These are phyloP conservation scores for Kazachstania taianensis DNA, from an alignment of 805 yeast genomes.

Conservation along the genomic window DNA sequence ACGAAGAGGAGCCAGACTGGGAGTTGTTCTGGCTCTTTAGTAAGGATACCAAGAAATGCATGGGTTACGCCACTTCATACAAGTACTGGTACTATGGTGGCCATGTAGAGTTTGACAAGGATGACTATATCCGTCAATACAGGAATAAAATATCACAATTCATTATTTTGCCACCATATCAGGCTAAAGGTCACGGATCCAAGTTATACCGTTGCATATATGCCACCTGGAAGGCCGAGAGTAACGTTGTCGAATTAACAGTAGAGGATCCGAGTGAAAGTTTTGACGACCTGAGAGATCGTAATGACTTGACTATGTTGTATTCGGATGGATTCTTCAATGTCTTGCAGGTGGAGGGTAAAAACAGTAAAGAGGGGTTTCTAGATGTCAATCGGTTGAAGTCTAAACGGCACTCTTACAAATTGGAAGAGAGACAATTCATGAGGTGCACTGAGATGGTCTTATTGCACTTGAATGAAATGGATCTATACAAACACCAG, in stretches of 20 bases:
- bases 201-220: slow-evolving; percentile 48
- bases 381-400: slow-evolving; percentile 31
- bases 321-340: slow-evolving; percentile 27
- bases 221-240: slow-evolving; percentile 45
- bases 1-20: slow-evolving; percentile 69
- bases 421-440: slow-evolving; percentile 72
- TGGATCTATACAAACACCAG: slow-evolving; percentile 37
- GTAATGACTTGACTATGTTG: slow-evolving; percentile 57
- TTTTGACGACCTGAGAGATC: slow-evolving; percentile 84
- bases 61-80: slow-evolving; percentile 79
- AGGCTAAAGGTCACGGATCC: slow-evolving; percentile 63
- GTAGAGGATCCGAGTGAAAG: slow-evolving; percentile 92
- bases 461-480: slow-evolving; percentile 34
- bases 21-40: slow-evolving; percentile 50
- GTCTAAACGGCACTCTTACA: slow-evolving; percentile 32
- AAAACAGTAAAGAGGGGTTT: slow-evolving; percentile 2
- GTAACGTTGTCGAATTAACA: slow-evolving; percentile 54
- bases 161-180: slow-evolving; percentile 74
- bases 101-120: slow-evolving; percentile 23
- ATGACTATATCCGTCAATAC: slow-evolving; percentile 6
- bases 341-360: slow-evolving; percentile 24
- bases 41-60: slow-evolving; percentile 34
- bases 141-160: slow-evolving; percentile 84
- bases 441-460: slow-evolving; percentile 70
- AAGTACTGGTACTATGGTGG: slow-evolving; percentile 64